phyloP scores from a whole-genome alignment of 139 green algal genomes.

The Spirogloea muscicola region DNA sequence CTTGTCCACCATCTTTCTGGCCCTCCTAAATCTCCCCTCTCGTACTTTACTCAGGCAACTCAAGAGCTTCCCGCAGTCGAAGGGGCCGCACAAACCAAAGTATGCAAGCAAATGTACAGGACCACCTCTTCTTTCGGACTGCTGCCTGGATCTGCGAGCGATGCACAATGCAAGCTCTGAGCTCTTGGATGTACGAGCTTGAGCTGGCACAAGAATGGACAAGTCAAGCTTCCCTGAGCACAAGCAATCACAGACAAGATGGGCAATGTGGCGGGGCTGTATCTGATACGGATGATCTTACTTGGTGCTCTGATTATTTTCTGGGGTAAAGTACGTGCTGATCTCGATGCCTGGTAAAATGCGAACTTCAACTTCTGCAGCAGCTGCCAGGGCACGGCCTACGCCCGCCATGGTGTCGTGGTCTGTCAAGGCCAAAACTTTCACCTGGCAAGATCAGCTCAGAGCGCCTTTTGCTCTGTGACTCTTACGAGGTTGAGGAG shows the following conservation, averaged over 20 bases:
- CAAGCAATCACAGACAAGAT: too few relatives aligned
- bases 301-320: too few relatives aligned
- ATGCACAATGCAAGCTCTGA: too few relatives aligned
- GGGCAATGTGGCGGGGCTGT: too few relatives aligned
- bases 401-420: constrained; percentile 47
- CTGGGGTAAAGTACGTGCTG: too few relatives aligned
- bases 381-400: not conserved
- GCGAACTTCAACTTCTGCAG: constrained; percentile 22
- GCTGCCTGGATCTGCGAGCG: too few relatives aligned
- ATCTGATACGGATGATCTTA: too few relatives aligned
- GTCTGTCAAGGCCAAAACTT: constrained; percentile 35
- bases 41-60: constrained; percentile 9
- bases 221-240: too few relatives aligned
- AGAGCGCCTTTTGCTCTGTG: not conserved
- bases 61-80: not conserved
- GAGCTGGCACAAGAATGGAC: too few relatives aligned
- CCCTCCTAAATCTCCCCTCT: constrained; percentile 25
- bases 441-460: too few relatives aligned
- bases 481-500: not conserved
- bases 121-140: too few relatives aligned
- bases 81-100: constrained; percentile 3
- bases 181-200: too few relatives aligned
- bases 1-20: constrained; percentile 30
- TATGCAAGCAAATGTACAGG: constrained; percentile 41
- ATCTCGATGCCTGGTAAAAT: constrained; percentile 42